phyloP scores from a whole-genome alignment of 192 early-diverging fungal species.

The Geosiphon pyriformis region DNA sequence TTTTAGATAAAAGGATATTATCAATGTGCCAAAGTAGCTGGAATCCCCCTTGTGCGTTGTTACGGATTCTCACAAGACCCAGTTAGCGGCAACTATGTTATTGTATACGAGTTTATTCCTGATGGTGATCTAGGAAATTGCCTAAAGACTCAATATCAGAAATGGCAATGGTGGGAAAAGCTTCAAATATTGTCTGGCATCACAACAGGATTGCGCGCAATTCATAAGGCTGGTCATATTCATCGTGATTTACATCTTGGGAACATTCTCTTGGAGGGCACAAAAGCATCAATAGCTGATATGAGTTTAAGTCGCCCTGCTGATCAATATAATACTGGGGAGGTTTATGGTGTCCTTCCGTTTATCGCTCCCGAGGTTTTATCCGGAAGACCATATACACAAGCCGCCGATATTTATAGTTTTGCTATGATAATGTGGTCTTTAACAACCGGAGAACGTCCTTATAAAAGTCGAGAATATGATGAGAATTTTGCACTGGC shows the following conservation, averaged over 20 bases:
- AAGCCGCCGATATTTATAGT: constrained; percentile 38
- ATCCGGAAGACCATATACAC: constrained; percentile 28
- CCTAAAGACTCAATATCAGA: constrained; percentile 25
- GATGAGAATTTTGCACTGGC: not conserved
- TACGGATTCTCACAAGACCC: constrained; percentile 13
- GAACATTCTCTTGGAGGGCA: not conserved
- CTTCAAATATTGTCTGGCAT: constrained; percentile 30
- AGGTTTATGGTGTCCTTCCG: constrained; percentile 34
- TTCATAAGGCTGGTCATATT: constrained; percentile 34
- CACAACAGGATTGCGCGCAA: constrained; percentile 30
- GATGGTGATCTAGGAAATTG: constrained; percentile 33
- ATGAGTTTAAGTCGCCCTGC: constrained; percentile 31
- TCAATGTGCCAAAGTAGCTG: not conserved
- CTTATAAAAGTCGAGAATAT: constrained; percentile 9
- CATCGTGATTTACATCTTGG: constrained; percentile 30
- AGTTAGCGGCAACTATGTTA: constrained; percentile 31
- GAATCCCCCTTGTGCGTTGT: not conserved
- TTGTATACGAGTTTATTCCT: constrained; percentile 33
- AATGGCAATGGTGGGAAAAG: constrained; percentile 27
- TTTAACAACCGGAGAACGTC: constrained; percentile 31
- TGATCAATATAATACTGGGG: constrained; percentile 25
- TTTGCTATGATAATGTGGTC: constrained; percentile 40
- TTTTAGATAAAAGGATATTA: not conserved
- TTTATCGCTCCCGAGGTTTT: constrained; percentile 39
- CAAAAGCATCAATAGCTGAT: constrained; percentile 25